Conservation (phyloP, 164 flowering plant genomes). For the Tinospora cordifolia region DNA sequence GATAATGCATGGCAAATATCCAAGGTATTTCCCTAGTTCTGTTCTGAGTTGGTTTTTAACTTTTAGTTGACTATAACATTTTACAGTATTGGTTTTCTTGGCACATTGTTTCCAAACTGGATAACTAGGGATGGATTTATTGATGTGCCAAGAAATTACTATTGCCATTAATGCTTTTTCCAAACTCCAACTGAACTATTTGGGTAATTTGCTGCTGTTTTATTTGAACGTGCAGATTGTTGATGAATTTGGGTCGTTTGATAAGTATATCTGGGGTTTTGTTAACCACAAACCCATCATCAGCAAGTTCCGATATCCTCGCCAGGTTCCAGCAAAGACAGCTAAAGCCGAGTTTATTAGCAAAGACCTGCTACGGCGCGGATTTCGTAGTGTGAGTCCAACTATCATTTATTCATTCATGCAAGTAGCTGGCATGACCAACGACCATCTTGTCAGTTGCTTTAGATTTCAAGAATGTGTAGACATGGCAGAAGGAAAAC, state of each 20-base stretch:
- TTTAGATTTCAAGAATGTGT: slow-evolving; percentile 30
- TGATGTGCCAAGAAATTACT: not conserved
- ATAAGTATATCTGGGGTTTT: slow-evolving; percentile 31
- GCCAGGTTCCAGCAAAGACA: slow-evolving; percentile 33
- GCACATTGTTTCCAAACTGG: not conserved
- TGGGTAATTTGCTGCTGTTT: slow-evolving; percentile 3
- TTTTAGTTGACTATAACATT: not conserved
- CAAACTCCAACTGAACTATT: not conserved
- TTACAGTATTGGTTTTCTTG: not conserved
- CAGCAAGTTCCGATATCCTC: slow-evolving; percentile 27
- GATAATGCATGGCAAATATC: slow-evolving; percentile 34
- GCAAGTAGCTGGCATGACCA: slow-evolving; percentile 34
- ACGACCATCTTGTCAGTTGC: slow-evolving; percentile 33
- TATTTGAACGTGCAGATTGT: slow-evolving; percentile 17
- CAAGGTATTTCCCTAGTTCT: slow-evolving; percentile 23
- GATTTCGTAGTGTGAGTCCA: slow-evolving; percentile 31
- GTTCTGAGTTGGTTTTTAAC: not conserved
- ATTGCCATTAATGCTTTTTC: not conserved
- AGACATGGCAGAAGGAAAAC: slow-evolving; percentile 1
- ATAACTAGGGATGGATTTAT: not conserved
- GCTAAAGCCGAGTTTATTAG: slow-evolving; percentile 34
- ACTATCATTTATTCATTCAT: slow-evolving; percentile 34
- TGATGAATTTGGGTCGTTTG: slow-evolving; percentile 32
- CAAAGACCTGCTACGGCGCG: slow-evolving; percentile 32
- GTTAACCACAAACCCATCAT: slow-evolving; percentile 28